These are phyloP conservation scores for Mollisiaceae sp. DNA, from an alignment of 2,329 filamentous ascomycete species.

Conservation along the genomic window DNA sequence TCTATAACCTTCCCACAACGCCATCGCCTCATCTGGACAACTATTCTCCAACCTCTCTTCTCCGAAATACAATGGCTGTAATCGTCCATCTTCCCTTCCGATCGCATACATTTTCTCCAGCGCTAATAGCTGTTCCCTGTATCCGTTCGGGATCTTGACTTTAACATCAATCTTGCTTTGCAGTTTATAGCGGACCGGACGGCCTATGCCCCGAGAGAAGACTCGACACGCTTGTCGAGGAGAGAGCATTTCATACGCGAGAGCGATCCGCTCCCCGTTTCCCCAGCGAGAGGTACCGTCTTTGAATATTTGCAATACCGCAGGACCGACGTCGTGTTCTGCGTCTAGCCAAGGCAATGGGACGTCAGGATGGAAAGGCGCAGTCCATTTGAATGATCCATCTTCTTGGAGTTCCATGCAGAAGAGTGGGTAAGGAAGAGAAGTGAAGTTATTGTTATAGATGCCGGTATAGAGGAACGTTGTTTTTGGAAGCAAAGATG, in stretches of 20 bases:
- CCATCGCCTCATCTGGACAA: slow-evolving; percentile 76
- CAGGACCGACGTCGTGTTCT: slow-evolving; percentile 93
- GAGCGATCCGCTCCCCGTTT: slow-evolving; percentile 71
- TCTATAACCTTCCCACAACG: slow-evolving; percentile 89
- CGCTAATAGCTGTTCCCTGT: slow-evolving; percentile 82
- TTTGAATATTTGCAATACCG: slow-evolving; percentile 92
- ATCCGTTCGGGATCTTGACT: slow-evolving; percentile 85
- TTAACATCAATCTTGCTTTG: slow-evolving; percentile 79
- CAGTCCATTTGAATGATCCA: slow-evolving; percentile 89
- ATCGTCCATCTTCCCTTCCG: slow-evolving; percentile 49
- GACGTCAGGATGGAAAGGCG: slow-evolving; percentile 88
- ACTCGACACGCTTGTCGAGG: slow-evolving; percentile 81
- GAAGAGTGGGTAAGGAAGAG: slow-evolving; percentile 88
- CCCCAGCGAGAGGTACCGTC: slow-evolving; percentile 88
- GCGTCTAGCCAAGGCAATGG: slow-evolving; percentile 95
- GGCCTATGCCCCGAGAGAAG: slow-evolving; percentile 78
- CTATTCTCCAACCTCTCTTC: slow-evolving; percentile 60
- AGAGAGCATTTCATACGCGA: slow-evolving; percentile 89
- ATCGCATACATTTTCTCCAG: slow-evolving; percentile 62
- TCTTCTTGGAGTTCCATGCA: slow-evolving; percentile 89
- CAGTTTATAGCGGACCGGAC: slow-evolving; percentile 76
- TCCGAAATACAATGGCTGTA: slow-evolving; percentile 68
- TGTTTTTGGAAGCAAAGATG: slow-evolving; percentile 66
- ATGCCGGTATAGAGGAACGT: slow-evolving; percentile 97
- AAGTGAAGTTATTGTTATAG: slow-evolving; percentile 99